phyloP scores from a whole-genome alignment of 352 stramenopile genomes.

The Phytopythium helicoides region DNA sequence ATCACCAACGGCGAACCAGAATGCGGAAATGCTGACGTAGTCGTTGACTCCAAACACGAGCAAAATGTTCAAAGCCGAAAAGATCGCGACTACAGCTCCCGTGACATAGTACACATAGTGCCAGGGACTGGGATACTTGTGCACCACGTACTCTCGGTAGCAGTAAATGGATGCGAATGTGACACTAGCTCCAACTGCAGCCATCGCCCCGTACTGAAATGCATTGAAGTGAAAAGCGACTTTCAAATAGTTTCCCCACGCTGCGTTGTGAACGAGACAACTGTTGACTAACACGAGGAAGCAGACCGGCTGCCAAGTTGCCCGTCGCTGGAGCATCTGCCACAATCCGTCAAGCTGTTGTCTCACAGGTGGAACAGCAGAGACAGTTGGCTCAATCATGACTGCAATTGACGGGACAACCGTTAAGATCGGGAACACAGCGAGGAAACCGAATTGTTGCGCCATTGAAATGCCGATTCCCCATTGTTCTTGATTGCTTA shows the following conservation, averaged over 20 bases:
- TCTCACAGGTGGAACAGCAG: slow-evolving; percentile 18
- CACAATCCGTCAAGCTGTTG: slow-evolving; percentile 45
- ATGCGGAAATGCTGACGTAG: slow-evolving; percentile 49
- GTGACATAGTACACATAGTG: slow-evolving; percentile 67
- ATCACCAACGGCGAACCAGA: slow-evolving; percentile 80
- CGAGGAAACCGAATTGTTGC: slow-evolving; percentile 62
- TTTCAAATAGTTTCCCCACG: slow-evolving; percentile 81
- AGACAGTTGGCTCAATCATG: slow-evolving; percentile 48
- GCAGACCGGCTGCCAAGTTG: slow-evolving; percentile 73
- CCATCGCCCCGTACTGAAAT: slow-evolving; percentile 76
- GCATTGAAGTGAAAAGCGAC: slow-evolving; percentile 67
- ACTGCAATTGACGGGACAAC: slow-evolving; percentile 55
- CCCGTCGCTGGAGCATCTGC: slow-evolving; percentile 61
- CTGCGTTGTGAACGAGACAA: slow-evolving; percentile 67
- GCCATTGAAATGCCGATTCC: slow-evolving; percentile 54
- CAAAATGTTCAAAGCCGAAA: slow-evolving; percentile 72
- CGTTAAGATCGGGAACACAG: slow-evolving; percentile 49
- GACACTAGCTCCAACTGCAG: slow-evolving; percentile 62
- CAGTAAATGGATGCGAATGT: slow-evolving; percentile 57
- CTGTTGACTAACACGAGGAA: slow-evolving; percentile 68
- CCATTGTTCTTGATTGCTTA: slow-evolving; percentile 62
- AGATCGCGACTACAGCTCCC: slow-evolving; percentile 46
- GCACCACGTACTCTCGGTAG: slow-evolving; percentile 53
- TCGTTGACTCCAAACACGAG: slow-evolving; percentile 69
- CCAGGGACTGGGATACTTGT: slow-evolving; percentile 41